Evolutionary conservation across 768 basidiomycete species (phyloP), one percentile per base, ranked within the genome.

Genomic region (Cytidiella melzeri): DNA sequence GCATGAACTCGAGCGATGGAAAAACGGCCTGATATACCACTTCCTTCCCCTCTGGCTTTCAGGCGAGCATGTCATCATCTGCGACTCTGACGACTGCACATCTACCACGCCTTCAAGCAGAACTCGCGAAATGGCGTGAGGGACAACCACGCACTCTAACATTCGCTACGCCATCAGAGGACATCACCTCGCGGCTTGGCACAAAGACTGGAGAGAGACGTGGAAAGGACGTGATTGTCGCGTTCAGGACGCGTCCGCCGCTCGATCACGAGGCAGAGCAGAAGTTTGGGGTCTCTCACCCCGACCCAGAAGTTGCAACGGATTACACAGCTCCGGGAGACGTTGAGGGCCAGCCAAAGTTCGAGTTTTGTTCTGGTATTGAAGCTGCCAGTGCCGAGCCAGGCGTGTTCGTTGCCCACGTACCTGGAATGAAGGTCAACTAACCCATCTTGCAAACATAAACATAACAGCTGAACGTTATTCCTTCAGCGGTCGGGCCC

Each of bases 161-260:
- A 9, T 65, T 65, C 46, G 36, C 24, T 9, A 45, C 55, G 1
- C 41, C 49, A 5, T 28, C 45, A 27, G 15, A 48, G 3, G 52
- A 53, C 28, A 47, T 56, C 5, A 20, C 46, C 11, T 52, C 48
- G 20, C 51, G 54, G 2, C 53, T 57, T 12, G 24, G 50, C 39
- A 46, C 48, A 18, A 49, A 43, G 7, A 25, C 11, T 15, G 39
- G 41, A 37, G 49, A 48, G 45, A 34, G 47, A 47, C 49, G 44
- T 30, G 54, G 56, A 43, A 67, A 67, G 48, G 65, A 67, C 54
- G 62, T 67, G 28, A 51, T 67, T 37, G 67, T 69, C 55, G 67
- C 67, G 51, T 67, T 69, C 45, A 50, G 67, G 41, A 69, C 67
- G 49, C 67, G 67, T 43, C 67, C 67, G 1, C 58, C 65, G 13